These are phyloP conservation scores for Lactarius tabidus DNA, from an alignment of 768 basidiomycete genomes.

Conservation along the genomic window DNA sequence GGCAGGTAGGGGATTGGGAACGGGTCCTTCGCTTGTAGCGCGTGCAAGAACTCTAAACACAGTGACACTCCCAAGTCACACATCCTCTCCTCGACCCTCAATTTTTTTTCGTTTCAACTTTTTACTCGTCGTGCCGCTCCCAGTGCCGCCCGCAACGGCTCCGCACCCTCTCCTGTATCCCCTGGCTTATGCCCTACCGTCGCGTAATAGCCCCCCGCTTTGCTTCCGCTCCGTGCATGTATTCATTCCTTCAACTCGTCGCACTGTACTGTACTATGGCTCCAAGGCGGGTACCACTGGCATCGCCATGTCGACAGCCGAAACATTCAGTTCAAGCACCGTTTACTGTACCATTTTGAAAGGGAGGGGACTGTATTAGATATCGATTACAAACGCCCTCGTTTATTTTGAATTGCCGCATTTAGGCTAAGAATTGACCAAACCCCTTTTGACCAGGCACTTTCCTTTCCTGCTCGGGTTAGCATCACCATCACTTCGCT, in stretches of 20 bases:
- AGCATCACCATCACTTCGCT: constrained; percentile 3
- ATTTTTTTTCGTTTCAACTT: not conserved
- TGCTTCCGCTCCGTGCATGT: constrained; percentile 18
- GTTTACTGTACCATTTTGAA: not conserved
- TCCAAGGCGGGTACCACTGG: not conserved
- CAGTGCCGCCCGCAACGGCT: not conserved
- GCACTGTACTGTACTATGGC: not conserved
- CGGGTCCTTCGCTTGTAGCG: constrained; percentile 20
- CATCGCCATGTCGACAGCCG: not conserved
- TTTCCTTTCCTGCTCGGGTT: constrained; percentile 23
- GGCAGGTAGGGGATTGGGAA: constrained; percentile 6
- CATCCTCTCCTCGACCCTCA: constrained; percentile 3
- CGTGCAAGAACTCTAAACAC: constrained; percentile 18
- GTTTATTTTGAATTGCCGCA: constrained; percentile 19
- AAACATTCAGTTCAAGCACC: not conserved
- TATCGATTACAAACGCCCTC: not conserved
- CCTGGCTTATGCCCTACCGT: not conserved
- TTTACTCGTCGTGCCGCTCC: not conserved
- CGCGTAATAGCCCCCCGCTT: constrained; percentile 22
- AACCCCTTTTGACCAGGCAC: constrained; percentile 21
- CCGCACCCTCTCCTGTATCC: not conserved
- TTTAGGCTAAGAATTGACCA: constrained; percentile 4
- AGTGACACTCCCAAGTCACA: constrained; percentile 14
- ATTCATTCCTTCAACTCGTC: not conserved
- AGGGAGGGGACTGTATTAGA: not conserved